phyloP scores from a whole-genome alignment of 164 flowering plant species.

The Vitis rupestris region DNA sequence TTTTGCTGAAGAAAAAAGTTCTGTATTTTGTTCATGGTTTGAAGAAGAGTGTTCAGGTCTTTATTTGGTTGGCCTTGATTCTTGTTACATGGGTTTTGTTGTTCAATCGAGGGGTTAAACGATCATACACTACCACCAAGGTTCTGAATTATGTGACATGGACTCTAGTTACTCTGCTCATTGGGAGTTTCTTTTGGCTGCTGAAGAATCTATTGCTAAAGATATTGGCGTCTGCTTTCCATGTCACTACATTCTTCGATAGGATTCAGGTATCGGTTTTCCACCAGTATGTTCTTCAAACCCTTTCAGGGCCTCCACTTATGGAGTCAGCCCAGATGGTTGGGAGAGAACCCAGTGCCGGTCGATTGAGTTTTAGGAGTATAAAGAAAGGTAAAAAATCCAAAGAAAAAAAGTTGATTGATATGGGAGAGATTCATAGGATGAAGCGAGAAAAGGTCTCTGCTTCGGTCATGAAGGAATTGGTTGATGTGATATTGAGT shows the following conservation, averaged over 20 bases:
- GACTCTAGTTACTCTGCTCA: conserved; percentile 43
- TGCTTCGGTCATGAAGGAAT: conserved; percentile 57
- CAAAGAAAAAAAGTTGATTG: conserved; percentile 38
- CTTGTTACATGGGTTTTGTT: conserved; percentile 55
- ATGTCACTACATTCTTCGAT: conserved; percentile 64
- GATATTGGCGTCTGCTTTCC: conserved; percentile 59
- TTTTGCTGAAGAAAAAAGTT: conserved; percentile 56
- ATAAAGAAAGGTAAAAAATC: conserved; percentile 18
- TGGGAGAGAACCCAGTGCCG: conserved; percentile 28
- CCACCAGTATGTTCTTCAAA: conserved; percentile 61
- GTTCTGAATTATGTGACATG: conserved; percentile 42
- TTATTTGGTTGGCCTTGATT: conserved; percentile 48
- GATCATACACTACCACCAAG: conserved; percentile 24
- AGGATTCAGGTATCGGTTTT: conserved; percentile 67
- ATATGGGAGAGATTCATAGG: conserved; percentile 47
- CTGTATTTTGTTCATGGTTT: conserved; percentile 64
- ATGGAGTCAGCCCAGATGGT: conserved; percentile 36
- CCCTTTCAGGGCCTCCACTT: conserved; percentile 56
- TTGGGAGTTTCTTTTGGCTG: conserved; percentile 62
- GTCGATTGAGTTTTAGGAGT: conserved; percentile 39
- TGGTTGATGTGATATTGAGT: conserved; percentile 48
- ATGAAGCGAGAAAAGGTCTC: conserved; percentile 58
- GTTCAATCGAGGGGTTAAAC: conserved; percentile 33
- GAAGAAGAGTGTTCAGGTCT: conserved; percentile 56
- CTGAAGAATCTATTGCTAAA: conserved; percentile 53